Evolutionary conservation across 495 filamentous ascomycete species (phyloP), one percentile per base, ranked within the genome.

Genomic region (Chaetomium fimeti): DNA sequence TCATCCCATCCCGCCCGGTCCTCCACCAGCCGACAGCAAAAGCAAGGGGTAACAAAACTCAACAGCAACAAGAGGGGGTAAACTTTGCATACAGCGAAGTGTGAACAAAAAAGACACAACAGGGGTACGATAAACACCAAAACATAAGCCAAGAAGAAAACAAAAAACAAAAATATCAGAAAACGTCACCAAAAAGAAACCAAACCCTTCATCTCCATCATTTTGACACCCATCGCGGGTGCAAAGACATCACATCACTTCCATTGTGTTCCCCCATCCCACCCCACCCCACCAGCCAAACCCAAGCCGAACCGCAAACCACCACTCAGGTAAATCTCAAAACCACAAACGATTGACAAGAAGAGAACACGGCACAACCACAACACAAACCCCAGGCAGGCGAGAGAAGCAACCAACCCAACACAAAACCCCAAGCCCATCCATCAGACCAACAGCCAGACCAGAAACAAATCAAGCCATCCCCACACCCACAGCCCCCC

Each of bases 401-500:
- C 7, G 32, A 36, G n/a, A 36, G 32, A 5, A 36, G 29, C 7
- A 36, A 5, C 32, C 32, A 5, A 36, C 32, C 32, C 7, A 1
- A 36, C 32, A 36, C 32, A 11, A n/a, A n/a, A n/a, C n/a, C n/a
- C n/a, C n/a, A n/a, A n/a, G n/a, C n/a, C 57, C 54, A 57, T 45
- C 51, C 66, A 47, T 1, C 49, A 52, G 20, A 24, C n/a, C 24
- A 11, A 8, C 47, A 24, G 7, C 6, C 47, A 49, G 7, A 8
- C 22, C 29, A 32, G 13, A n/a, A 25, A 32, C 29, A 15, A 49
- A 36, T 43, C 42, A 48, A 24, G 47, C 43, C 12, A 57, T 7
- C 20, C 16, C 43, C 25, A 70, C 52, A 12, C 63, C 66, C 8
- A 70, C 63, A 12, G 63, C 61, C 25, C 67, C 66, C 48, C 70